These are phyloP conservation scores for Metarhizium rileyi DNA, from an alignment of 2,329 filamentous ascomycete genomes.

Conservation along the genomic window DNA sequence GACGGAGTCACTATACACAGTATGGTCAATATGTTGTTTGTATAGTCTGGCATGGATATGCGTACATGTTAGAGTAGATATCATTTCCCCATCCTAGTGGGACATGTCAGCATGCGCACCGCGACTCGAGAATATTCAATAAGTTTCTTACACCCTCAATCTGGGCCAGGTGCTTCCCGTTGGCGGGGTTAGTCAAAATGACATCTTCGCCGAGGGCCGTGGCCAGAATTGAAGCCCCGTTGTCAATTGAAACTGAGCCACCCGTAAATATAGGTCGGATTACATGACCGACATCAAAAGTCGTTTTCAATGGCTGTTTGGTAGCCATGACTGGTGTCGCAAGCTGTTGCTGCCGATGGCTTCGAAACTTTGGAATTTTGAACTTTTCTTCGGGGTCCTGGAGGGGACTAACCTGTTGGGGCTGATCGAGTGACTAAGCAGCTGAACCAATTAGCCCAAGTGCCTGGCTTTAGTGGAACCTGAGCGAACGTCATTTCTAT, in stretches of 20 bases:
- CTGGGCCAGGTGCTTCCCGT: conserved; percentile 69
- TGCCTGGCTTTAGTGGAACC: background rate
- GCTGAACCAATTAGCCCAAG: background rate
- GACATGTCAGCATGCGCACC: background rate
- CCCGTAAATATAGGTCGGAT: conserved; percentile 93
- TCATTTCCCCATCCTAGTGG: conserved; percentile 62
- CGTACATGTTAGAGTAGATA: conserved; percentile 62
- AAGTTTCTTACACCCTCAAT: conserved; percentile 65
- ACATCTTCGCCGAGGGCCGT: conserved; percentile 89
- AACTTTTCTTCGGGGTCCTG: conserved; percentile 6
- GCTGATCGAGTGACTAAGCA: background rate
- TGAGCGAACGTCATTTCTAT: background rate
- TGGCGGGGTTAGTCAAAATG: conserved; percentile 74
- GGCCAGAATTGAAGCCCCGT: conserved; percentile 71
- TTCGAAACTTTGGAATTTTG: background rate
- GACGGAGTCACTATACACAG: conserved; percentile 73
- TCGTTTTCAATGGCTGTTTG: conserved; percentile 65
- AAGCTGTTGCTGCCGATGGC: background rate
- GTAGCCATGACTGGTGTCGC: conserved; percentile 37
- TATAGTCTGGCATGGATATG: background rate
- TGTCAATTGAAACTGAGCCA: conserved; percentile 75
- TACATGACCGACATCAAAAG: conserved; percentile 73
- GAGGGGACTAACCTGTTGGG: conserved; percentile 3
- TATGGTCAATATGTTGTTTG: conserved; percentile 8
- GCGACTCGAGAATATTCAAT: background rate